phyloP scores from a whole-genome alignment of 306 rosid genomes.

The Alnus glutinosa region DNA sequence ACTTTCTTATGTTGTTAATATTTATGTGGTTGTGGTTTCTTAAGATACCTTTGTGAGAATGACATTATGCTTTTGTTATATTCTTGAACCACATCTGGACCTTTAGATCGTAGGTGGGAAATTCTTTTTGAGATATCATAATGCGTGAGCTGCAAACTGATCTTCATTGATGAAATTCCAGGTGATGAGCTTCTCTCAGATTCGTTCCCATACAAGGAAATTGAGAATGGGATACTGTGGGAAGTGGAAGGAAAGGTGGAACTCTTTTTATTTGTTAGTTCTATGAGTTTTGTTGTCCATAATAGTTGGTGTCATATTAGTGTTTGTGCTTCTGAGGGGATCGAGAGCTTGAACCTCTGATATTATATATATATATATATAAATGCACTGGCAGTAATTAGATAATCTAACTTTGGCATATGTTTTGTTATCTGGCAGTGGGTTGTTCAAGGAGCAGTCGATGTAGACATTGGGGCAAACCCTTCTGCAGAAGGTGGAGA shows the following conservation, averaged over 20 bases:
- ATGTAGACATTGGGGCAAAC: slow-evolving; percentile 89
- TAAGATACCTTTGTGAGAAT: background rate
- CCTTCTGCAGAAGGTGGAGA: slow-evolving; percentile 86
- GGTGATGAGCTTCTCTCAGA: slow-evolving; percentile 82
- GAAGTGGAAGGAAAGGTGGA: slow-evolving; percentile 85
- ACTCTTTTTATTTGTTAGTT: background rate
- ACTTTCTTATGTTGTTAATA: background rate
- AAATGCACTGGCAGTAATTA: too few species aligned
- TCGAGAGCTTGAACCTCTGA: background rate
- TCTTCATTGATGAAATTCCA: slow-evolving; percentile 21
- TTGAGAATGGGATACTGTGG: slow-evolving; percentile 76
- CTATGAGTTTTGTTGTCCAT: background rate
- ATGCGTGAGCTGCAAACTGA: background rate
- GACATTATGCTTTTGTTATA: background rate
- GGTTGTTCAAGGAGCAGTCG: slow-evolving; percentile 75
- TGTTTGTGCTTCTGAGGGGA: slow-evolving; percentile 1
- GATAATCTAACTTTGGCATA: background rate
- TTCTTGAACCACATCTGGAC: background rate
- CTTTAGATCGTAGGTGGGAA: background rate
- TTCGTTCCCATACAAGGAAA: slow-evolving; percentile 79
- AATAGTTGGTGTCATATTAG: background rate
- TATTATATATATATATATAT: background rate
- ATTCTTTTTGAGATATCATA: background rate
- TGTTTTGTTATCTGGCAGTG: slow-evolving; percentile 46
- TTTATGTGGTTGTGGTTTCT: background rate